phyloP scores from a whole-genome alignment of 1,284 basidiomycete genomes.

The Ganoderma lingzhi region DNA sequence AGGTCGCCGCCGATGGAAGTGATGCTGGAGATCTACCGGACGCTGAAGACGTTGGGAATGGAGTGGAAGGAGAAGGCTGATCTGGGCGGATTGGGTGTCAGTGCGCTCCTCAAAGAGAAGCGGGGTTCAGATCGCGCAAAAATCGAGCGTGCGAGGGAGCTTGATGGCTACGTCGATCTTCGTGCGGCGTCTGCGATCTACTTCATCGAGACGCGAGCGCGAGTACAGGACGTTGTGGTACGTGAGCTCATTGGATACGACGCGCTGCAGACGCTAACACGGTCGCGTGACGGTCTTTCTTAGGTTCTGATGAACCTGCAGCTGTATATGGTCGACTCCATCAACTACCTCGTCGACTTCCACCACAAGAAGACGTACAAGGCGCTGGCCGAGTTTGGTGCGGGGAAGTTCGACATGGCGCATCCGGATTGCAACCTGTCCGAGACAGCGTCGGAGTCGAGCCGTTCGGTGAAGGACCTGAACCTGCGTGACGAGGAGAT shows the following conservation, averaged over 20 bases:
- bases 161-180: constrained; percentile 74
- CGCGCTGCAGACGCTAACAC: neutral
- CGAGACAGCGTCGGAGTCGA: constrained; percentile 57
- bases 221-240: constrained; percentile 92
- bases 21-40: constrained; percentile 98
- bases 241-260: constrained; percentile 40
- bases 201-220: constrained; percentile 93
- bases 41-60: constrained; percentile 93
- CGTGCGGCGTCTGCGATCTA: constrained; percentile 82
- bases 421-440: constrained; percentile 57
- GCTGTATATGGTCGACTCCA: constrained; percentile 93
- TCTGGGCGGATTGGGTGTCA: constrained; percentile 69
- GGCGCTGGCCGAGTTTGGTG: constrained; percentile 65
- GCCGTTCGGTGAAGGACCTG: constrained; percentile 57
- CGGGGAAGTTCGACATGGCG: constrained; percentile 75
- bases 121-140: constrained; percentile 46
- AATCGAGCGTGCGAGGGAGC: constrained; percentile 68
- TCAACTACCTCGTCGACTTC: constrained; percentile 98
- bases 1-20: constrained; percentile 98
- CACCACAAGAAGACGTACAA: constrained; percentile 94
- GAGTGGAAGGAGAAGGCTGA: constrained; percentile 92
- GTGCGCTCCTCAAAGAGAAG: constrained; percentile 41
- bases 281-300: constrained; percentile 5
- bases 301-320: constrained; percentile 97
- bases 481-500: constrained; percentile 76